A percentile compares a stretch with the other conserved stretches of the same genome.
phyloP scores from a whole-genome alignment of 345 rosid species.

The Limnanthes douglasii region DNA sequence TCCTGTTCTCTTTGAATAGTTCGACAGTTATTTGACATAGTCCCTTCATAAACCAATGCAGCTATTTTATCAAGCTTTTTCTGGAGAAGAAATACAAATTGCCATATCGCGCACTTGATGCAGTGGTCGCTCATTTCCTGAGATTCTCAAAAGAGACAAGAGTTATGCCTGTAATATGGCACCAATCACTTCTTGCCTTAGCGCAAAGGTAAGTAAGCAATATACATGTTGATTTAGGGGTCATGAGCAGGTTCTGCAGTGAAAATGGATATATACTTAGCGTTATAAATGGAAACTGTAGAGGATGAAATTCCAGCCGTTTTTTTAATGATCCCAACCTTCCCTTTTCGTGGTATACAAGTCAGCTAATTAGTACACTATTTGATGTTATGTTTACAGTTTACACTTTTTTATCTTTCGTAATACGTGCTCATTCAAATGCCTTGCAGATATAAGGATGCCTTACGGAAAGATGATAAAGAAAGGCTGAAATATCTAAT shows the following conservation, averaged over 20 bases:
- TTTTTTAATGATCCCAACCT: no score
- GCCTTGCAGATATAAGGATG: slow-evolving; percentile 70
- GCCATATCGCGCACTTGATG: slow-evolving; percentile 78
- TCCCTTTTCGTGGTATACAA: no score
- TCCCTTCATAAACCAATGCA: slow-evolving; percentile 15
- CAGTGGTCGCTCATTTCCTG: slow-evolving; percentile 73
- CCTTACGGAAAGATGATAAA: slow-evolving; percentile 67
- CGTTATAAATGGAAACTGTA: no score
- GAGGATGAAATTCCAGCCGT: no score
- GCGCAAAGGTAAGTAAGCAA: slow-evolving; percentile 78
- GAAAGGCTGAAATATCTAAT: slow-evolving; percentile 48
- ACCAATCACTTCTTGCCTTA: slow-evolving; percentile 86
- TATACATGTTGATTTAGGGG: no score
- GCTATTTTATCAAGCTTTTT: slow-evolving; percentile 81
- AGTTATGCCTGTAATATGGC: slow-evolving; percentile 98
- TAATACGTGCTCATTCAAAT: background rate
- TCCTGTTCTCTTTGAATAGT: background rate
- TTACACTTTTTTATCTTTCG: background rate
- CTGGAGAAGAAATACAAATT: slow-evolving; percentile 88
- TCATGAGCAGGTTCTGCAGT: no score
- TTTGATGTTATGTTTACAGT: background rate
- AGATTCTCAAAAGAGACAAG: slow-evolving; percentile 59
- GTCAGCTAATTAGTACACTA: background rate
- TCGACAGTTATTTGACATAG: background rate
- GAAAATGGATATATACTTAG: no score